Conservation (phyloP, 306 rosid genomes). For the Vigna reflexopilosa region DNA sequence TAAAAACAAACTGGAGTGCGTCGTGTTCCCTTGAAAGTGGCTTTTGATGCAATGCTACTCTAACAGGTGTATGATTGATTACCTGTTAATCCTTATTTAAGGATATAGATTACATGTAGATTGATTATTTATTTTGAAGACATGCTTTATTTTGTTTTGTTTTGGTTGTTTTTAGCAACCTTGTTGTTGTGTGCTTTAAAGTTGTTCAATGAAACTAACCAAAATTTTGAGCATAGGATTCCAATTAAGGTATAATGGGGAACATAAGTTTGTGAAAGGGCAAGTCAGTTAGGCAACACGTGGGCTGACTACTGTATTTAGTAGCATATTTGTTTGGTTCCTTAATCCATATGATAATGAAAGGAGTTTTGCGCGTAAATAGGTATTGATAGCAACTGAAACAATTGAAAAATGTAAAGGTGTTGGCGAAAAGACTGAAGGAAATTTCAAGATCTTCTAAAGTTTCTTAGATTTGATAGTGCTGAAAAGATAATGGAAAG, state of each 20-base stretch:
- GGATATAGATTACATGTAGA: conserved; percentile 39
- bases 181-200: conserved; percentile 37
- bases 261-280: conserved; percentile 32
- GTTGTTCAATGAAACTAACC: conserved; percentile 41
- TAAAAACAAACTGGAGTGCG: conserved; percentile 33
- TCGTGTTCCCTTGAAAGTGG: conserved; percentile 57
- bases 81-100: conserved; percentile 28
- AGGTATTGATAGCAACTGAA: conserved; percentile 55
- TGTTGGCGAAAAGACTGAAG: conserved; percentile 27
- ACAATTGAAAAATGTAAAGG: conserved; percentile 46
- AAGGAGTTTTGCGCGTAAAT: conserved; percentile 48
- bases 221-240: conserved; percentile 43
- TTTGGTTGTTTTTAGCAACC: conserved; percentile 36
- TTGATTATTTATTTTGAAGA: conserved; percentile 2
- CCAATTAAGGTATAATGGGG: conserved; percentile 59
- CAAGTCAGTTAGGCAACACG: conserved; percentile 56
- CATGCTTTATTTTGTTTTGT: conserved; percentile 24
- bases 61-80: conserved; percentile 49
- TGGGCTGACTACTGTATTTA: conserved; percentile 47
- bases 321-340: conserved; percentile 47
- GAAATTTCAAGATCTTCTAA: conserved; percentile 49
- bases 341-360: conserved; percentile 31
- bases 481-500: conserved; percentile 1
- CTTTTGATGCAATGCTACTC: conserved; percentile 42
- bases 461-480: conserved; percentile 50